These are phyloP conservation scores for Lanmaoa rubissima DNA, from an alignment of 768 basidiomycete genomes.

Conservation along the genomic window DNA sequence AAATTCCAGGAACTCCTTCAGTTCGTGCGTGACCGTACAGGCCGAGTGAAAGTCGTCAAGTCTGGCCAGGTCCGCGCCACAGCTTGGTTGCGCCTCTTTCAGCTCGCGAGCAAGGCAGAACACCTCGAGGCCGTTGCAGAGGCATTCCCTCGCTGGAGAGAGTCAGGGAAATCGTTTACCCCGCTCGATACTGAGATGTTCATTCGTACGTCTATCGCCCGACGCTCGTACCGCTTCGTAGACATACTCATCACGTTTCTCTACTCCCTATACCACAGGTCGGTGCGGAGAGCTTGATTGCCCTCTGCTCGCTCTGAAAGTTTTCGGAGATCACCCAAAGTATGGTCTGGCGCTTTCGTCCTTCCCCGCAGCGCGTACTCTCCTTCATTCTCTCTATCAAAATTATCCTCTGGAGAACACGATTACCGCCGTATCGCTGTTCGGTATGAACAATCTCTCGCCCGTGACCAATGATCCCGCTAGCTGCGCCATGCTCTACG, in stretches of 20 bases:
- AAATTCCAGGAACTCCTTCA: conserved; percentile 24
- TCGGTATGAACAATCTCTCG: conserved; percentile 51
- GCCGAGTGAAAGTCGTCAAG: conserved; percentile 28
- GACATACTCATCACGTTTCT: neutral
- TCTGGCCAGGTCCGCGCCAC: conserved; percentile 41
- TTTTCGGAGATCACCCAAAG: conserved; percentile 61
- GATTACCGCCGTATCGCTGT: conserved; percentile 53
- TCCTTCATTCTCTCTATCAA: conserved; percentile 55
- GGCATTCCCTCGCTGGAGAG: conserved; percentile 51
- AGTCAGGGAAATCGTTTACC: conserved; percentile 40
- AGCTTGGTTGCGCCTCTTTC: conserved; percentile 51
- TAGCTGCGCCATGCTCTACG: conserved; percentile 54
- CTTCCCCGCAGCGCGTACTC: conserved; percentile 49
- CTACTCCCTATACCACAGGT: conserved; percentile 35
- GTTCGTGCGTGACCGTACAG: conserved; percentile 31
- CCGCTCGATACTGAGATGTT: conserved; percentile 45
- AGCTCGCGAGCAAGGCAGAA: conserved; percentile 47
- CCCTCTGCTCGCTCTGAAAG: conserved; percentile 54
- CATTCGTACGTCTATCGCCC: conserved; percentile 45
- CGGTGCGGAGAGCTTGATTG: conserved; percentile 60
- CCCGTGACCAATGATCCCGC: conserved; percentile 54
- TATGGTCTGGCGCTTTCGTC: conserved; percentile 53
- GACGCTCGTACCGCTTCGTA: neutral
- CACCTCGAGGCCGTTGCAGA: conserved; percentile 48
- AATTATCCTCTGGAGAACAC: conserved; percentile 46